Base-by-base conservation (phyloP, 2,329 filamentous ascomycete genomes). In the Curvularia lunata region DNA sequence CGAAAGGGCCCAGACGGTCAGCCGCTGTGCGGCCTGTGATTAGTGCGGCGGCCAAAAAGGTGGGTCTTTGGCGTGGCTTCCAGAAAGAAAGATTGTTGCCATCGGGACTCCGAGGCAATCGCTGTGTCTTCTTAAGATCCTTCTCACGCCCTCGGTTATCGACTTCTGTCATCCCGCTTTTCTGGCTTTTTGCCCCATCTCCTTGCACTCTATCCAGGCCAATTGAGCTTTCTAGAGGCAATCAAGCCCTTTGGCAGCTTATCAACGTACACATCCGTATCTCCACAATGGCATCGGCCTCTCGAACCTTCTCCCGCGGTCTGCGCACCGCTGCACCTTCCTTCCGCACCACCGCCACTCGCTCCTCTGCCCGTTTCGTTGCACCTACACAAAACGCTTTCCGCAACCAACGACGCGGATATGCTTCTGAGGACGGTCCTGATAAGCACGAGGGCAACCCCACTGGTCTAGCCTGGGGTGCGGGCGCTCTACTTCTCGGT, bases 391-490 rank as follows among this genome's bases (percentile, higher is more conserved):
- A 89, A 67, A 85, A 89, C 70, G 84, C 86, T 67, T 88, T 92
- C 83, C 90, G 89, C 77, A 86, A 88, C 74, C 84, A 89, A 71
- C 91, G 92, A 66, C 91, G 92, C 67, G 88, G 88, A 79, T 96
- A 96, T 81, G 89, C 92, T 43, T 69, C 72, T 2, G 90, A 72
- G 42, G 58, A 65, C 88, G 88, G 51, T 4, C 47, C 62, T 19
- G 74, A 76, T 48, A 75, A 74, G 54, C 71, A 70, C 40, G 54
- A 88, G 87, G 78, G 80, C 86, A 65, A 77, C 71, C 52, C 79
- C 82, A 68, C 82, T 4, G 73, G 68, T 50, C 60, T 76, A 66
- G 61, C 75, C 47, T 69, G 58, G 47, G 74, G 73, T 32, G 75
- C 72, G 40, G 71, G 64, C 34, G 71, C 68, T 25, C 66, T 76